Evolutionary conservation across 2,329 filamentous ascomycete genomes (phyloP).

Genomic region (Ceratocystis smalleyi): DNA sequence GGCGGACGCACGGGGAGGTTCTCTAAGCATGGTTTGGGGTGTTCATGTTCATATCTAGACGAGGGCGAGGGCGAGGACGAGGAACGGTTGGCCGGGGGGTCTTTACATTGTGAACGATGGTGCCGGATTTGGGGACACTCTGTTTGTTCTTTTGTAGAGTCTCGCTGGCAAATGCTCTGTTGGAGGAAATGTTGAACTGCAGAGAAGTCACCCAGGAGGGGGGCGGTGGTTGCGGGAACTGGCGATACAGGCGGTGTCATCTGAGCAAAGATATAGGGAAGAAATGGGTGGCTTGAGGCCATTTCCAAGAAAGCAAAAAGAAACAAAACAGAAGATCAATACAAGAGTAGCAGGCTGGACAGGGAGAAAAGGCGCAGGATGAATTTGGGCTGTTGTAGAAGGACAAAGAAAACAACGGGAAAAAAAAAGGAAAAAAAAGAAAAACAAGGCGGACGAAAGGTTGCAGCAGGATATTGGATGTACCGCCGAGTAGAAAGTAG

Average conservation of each 20-base stretch:
- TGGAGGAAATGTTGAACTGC: background rate
- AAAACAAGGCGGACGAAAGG: background rate
- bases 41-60: background rate
- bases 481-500: background rate
- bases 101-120: background rate
- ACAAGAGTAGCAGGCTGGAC: background rate
- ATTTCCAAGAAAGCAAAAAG: background rate
- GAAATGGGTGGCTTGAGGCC: background rate
- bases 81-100: background rate
- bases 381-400: background rate
- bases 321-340: background rate
- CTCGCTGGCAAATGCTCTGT: slow-evolving; percentile 2
- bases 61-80: background rate
- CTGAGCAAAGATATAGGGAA: slow-evolving; percentile 13
- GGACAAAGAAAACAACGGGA: background rate
- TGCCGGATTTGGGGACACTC: background rate
- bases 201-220: slow-evolving; percentile 13
- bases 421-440: background rate
- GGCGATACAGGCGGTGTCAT: slow-evolving; percentile 16
- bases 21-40: background rate
- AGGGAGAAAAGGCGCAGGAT: background rate
- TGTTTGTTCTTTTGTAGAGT: background rate
- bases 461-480: background rate
- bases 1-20: background rate
- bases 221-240: slow-evolving; percentile 8